These are phyloP conservation scores for Primulina huaijiensis DNA, from an alignment of 257 asterid genomes.

Conservation along the genomic window DNA sequence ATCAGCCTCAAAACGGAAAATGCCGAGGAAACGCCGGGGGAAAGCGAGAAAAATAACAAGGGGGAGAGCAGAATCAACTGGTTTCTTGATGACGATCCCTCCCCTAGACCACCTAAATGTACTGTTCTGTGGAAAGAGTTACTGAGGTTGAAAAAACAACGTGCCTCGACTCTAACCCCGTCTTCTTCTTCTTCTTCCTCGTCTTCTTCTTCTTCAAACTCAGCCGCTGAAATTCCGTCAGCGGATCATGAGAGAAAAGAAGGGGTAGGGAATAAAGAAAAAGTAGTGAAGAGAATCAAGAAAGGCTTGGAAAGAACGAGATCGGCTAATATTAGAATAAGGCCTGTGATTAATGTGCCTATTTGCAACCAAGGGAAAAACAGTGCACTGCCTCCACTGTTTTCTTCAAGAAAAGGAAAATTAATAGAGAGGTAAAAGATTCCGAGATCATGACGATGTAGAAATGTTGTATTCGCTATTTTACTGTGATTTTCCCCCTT, in stretches of 20 bases:
- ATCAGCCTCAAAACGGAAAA: constrained; percentile 39
- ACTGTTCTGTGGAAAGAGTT: constrained; percentile 87
- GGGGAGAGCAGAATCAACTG: constrained; percentile 49
- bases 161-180: constrained; percentile 49
- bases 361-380: constrained; percentile 56
- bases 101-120: constrained; percentile 91
- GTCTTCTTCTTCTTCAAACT: constrained; percentile 40
- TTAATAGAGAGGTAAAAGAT: constrained; percentile 37
- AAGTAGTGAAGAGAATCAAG: constrained; percentile 46
- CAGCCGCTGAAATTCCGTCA: constrained; percentile 24
- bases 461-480: constrained; percentile 20
- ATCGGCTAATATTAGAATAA: constrained; percentile 48
- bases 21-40: constrained; percentile 12
- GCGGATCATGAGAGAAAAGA: constrained; percentile 33
- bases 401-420: constrained; percentile 53
- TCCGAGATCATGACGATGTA: constrained; percentile 23
- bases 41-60: constrained; percentile 22
- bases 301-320: constrained; percentile 69
- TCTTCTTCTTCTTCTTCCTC: constrained; percentile 52
- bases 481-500: background rate
- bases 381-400: constrained; percentile 52
- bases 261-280: constrained; percentile 33
- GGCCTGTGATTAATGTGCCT: constrained; percentile 75
- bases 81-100: constrained; percentile 88
- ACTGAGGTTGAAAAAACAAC: constrained; percentile 57